Conservation (phyloP, 2,329 filamentous ascomycete genomes). For the Calonectria leucothoes region DNA sequence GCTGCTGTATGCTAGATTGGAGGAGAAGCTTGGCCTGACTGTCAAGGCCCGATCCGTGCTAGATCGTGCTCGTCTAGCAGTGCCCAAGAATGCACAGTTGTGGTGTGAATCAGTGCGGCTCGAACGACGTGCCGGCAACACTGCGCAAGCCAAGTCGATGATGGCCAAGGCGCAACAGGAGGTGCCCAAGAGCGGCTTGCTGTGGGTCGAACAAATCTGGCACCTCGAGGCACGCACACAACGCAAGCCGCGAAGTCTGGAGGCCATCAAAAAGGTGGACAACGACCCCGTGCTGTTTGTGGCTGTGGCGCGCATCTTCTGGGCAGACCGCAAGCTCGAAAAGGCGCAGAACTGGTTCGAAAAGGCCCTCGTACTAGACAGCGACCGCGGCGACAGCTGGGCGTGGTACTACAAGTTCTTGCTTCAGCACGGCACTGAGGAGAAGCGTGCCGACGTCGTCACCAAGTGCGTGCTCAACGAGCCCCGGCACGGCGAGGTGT, state of each 20-base stretch:
- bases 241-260: constrained; percentile 88
- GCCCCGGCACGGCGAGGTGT: constrained; percentile 91
- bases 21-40: constrained; percentile 84
- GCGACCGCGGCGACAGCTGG: constrained; percentile 92
- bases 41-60: constrained; percentile 96
- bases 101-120: constrained; percentile 96
- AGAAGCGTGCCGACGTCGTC: constrained; percentile 89
- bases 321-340: constrained; percentile 90
- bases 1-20: constrained; percentile 88
- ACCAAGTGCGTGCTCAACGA: constrained; percentile 85
- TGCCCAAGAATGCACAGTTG: constrained; percentile 85
- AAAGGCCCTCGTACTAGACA: constrained; percentile 89
- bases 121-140: constrained; percentile 87
- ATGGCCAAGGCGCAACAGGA: constrained; percentile 96
- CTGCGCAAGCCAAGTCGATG: constrained; percentile 85
- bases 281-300: constrained; percentile 91
- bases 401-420: constrained; percentile 98
- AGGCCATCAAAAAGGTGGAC: constrained; percentile 97
- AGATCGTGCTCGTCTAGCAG: constrained; percentile 87
- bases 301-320: constrained; percentile 94
- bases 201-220: constrained; percentile 97
- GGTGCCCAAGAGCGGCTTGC: constrained; percentile 84
- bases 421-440: constrained; percentile 89
- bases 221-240: constrained; percentile 91
- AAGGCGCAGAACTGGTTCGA: constrained; percentile 98